Percentiles rank a stretch among this genome's conserved stretches.
phyloP scores from a whole-genome alignment of 1,284 basidiomycete species.

The Hemileia vastatrix region DNA sequence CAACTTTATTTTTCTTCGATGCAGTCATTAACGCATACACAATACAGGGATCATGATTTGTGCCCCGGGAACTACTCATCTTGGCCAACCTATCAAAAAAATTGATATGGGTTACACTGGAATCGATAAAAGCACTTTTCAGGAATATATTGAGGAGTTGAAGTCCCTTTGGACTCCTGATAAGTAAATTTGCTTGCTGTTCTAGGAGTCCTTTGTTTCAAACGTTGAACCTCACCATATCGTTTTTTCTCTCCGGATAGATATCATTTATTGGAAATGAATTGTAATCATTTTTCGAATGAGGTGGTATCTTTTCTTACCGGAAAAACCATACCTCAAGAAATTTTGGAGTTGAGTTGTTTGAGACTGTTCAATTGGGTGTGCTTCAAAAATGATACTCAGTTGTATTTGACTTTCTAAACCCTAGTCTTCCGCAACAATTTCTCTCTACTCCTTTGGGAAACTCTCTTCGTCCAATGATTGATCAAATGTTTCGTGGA shows the following conservation, averaged over 20 bases:
- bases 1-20: slow-evolving; percentile 24
- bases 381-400: background rate
- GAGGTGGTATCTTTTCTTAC: slow-evolving; percentile 17
- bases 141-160: slow-evolving; percentile 39
- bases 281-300: slow-evolving; percentile 22
- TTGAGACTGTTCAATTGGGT: background rate
- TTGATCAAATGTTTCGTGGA: slow-evolving; percentile 36
- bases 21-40: background rate
- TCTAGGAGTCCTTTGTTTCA: background rate
- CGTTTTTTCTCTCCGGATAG: background rate
- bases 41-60: slow-evolving; percentile 16
- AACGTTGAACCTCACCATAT: background rate
- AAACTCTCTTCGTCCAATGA: slow-evolving; percentile 41
- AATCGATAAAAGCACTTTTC: slow-evolving; percentile 43
- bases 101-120: slow-evolving; percentile 40
- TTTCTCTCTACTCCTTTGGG: slow-evolving; percentile 46
- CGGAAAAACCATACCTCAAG: slow-evolving; percentile 12
- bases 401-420: slow-evolving; percentile 10
- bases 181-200: slow-evolving; percentile 39
- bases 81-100: slow-evolving; percentile 40
- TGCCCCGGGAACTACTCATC: slow-evolving; percentile 28
- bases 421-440: slow-evolving; percentile 36
- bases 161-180: slow-evolving; percentile 38
- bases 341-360: slow-evolving; percentile 14
- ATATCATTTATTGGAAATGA: slow-evolving; percentile 20